Conservation (phyloP, 2,329 filamentous ascomycete genomes). For the Cercospora brassicicola region DNA sequence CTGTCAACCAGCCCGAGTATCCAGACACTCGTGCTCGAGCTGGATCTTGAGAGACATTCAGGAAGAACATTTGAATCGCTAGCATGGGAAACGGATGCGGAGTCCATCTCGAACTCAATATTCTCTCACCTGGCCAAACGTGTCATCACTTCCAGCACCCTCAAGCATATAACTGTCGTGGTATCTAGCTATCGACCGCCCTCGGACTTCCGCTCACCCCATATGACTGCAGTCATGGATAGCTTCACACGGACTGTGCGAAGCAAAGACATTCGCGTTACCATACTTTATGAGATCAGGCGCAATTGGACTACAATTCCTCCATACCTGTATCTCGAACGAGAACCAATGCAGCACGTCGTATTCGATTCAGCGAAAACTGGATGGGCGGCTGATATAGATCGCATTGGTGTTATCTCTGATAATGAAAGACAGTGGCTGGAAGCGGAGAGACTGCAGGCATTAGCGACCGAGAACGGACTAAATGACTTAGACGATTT, state of each 20-base stretch:
- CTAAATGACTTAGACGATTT: no score
- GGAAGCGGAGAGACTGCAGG: neutral
- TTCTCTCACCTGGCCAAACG: neutral
- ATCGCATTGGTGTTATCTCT: neutral
- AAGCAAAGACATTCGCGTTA: neutral
- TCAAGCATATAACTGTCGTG: neutral
- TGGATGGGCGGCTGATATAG: neutral
- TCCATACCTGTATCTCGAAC: neutral
- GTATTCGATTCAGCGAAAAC: neutral
- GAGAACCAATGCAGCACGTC: neutral
- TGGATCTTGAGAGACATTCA: neutral
- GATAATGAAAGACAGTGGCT: neutral
- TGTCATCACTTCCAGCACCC: neutral
- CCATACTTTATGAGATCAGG: neutral
- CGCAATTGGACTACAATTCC: neutral
- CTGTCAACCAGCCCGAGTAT: neutral
- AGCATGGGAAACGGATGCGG: neutral
- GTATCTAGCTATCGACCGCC: neutral
- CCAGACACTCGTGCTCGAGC: neutral
- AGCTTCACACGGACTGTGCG: neutral
- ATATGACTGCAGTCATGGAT: neutral
- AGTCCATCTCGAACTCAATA: neutral
- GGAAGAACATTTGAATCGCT: neutral
- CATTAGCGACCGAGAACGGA: neutral
- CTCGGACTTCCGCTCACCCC: neutral